phyloP scores from a whole-genome alignment of 129 eudicot genomes.

The Tagetes erecta region DNA sequence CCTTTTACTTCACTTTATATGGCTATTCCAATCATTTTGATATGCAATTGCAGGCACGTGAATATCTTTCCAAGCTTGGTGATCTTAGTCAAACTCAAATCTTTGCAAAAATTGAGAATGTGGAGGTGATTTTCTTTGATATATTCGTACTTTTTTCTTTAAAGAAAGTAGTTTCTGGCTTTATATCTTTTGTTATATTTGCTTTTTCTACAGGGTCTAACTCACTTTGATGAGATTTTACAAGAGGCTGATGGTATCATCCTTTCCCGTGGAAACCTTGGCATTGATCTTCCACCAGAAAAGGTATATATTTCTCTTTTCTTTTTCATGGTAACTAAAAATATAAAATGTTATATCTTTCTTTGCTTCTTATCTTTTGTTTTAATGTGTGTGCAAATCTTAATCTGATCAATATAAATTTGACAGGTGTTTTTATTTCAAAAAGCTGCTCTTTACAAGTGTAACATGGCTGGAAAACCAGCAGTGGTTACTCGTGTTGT shows the following conservation, averaged over 20 bases:
- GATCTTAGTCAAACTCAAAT: constrained; percentile 96
- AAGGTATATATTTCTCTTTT: constrained; percentile 50
- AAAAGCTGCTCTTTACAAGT: constrained; percentile 71
- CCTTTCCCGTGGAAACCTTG: constrained; percentile 98
- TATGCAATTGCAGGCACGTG: constrained; percentile 68
- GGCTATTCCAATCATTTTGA: not conserved
- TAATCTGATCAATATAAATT: constrained; percentile 20
- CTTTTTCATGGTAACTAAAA: not conserved
- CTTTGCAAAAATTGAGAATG: constrained; percentile 89
- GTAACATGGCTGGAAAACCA: constrained; percentile 83
- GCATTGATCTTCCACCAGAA: constrained; percentile 98
- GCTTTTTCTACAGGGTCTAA: constrained; percentile 60
- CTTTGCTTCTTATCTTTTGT: not conserved
- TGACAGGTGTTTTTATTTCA: constrained; percentile 70
- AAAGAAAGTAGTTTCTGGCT: not conserved
- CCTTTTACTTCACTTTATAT: constrained; percentile 9
- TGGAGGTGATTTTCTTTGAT: constrained; percentile 55
- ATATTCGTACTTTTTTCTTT: not conserved
- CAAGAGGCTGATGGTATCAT: constrained; percentile 98
- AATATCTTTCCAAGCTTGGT: constrained; percentile 70
- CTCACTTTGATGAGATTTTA: constrained; percentile 96
- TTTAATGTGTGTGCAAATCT: not conserved
- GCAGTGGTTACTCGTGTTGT: constrained; percentile 85
- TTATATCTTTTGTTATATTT: constrained; percentile 4
- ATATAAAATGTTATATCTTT: not conserved